Conservation (phyloP, 2,329 filamentous ascomycete species). For the Hymenoscyphus linearis region DNA sequence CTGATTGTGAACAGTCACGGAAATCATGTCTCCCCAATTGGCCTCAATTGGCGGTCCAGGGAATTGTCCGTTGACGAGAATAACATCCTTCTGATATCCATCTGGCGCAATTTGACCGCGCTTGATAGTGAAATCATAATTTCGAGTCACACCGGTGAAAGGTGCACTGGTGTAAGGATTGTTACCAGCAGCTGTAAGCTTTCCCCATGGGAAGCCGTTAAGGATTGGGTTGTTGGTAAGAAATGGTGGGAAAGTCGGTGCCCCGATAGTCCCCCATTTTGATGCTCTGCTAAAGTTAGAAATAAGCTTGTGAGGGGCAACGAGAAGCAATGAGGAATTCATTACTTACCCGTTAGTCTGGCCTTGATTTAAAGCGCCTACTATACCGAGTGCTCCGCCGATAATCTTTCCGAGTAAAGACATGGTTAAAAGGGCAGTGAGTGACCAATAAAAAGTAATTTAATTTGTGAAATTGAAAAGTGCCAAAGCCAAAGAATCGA, state of each 20-base stretch:
- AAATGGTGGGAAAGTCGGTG: constrained; percentile 35
- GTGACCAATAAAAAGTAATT: neutral
- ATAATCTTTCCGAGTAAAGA: neutral
- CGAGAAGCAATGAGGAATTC: neutral
- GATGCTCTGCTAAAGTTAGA: constrained; percentile 8
- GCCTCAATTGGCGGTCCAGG: constrained; percentile 35
- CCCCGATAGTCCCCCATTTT: constrained; percentile 33
- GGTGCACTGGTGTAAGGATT: constrained; percentile 36
- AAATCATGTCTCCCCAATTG: constrained; percentile 39
- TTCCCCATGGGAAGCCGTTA: constrained; percentile 49
- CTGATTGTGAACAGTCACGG: constrained; percentile 66
- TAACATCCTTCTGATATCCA: constrained; percentile 48
- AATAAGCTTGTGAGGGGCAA: neutral
- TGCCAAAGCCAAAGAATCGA: neutral
- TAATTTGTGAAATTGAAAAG: neutral
- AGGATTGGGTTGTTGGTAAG: constrained; percentile 45
- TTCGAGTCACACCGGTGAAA: constrained; percentile 36
- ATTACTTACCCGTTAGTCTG: constrained; percentile 1
- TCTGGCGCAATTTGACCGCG: constrained; percentile 34
- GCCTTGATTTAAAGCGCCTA: neutral
- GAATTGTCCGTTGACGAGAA: constrained; percentile 34
- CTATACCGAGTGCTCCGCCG: neutral
- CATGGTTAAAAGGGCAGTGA: neutral
- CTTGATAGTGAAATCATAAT: constrained; percentile 32
- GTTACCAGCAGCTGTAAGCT: constrained; percentile 34